Conservation (phyloP, 371 early-diverging fungal species). For the Syncephalastrum racemosum region DNA sequence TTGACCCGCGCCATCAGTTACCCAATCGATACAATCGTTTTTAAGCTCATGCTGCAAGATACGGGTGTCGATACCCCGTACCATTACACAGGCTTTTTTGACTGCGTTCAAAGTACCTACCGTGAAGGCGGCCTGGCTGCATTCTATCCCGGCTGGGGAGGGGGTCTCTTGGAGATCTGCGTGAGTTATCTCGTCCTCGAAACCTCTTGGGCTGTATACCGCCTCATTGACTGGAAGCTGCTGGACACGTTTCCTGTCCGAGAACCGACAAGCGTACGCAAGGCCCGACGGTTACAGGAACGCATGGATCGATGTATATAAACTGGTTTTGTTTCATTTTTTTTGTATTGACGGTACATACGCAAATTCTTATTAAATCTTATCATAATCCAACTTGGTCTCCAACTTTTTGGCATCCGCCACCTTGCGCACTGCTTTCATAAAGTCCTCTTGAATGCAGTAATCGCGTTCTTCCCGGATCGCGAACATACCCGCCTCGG, state of each 20-base stretch:
- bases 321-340: too few species aligned
- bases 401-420: slow-evolving; percentile 99
- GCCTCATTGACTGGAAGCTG: slow-evolving; percentile 28
- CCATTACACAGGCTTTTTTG: slow-evolving; percentile 48
- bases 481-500: slow-evolving; percentile 99
- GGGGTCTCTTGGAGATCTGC: slow-evolving; percentile 35
- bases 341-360: too few species aligned
- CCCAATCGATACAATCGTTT: slow-evolving; percentile 55
- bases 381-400: slow-evolving; percentile 96
- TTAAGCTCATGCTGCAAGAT: slow-evolving; percentile 56
- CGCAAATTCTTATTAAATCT: slow-evolving; percentile 51
- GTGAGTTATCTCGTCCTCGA: slow-evolving; percentile 41
- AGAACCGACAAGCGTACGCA: slow-evolving; percentile 11
- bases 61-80: slow-evolving; percentile 42
- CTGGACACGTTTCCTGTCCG: slow-evolving; percentile 6
- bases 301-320: slow-evolving; percentile 8
- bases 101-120: slow-evolving; percentile 36
- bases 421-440: slow-evolving; percentile 99
- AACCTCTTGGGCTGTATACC: slow-evolving; percentile 41
- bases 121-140: slow-evolving; percentile 40
- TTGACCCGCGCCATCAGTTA: slow-evolving; percentile 49
- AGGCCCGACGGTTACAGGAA: slow-evolving; percentile 9
- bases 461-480: slow-evolving; percentile 99
- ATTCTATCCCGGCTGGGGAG: slow-evolving; percentile 48
- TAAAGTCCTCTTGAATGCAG: slow-evolving; percentile 98